Conservation (phyloP, 2,329 filamentous ascomycete genomes). For the Pseudogymnoascus sp. region DNA sequence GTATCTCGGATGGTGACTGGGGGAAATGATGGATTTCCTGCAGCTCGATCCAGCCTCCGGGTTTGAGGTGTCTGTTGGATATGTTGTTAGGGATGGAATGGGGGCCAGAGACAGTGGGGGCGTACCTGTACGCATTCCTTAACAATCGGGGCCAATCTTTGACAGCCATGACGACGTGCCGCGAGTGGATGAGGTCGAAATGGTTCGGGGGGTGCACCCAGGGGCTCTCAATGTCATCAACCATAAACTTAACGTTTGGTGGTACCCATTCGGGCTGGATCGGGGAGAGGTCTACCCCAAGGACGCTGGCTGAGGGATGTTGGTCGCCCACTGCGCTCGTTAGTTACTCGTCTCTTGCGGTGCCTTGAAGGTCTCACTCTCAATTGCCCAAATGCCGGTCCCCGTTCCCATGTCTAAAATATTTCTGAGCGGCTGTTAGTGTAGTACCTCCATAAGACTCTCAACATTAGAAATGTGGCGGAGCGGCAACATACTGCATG, state of each 20-base stretch:
- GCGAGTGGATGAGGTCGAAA: slow-evolving; percentile 55
- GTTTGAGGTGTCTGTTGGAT: slow-evolving; percentile 38
- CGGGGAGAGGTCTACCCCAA: slow-evolving; percentile 32
- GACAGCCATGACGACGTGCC: slow-evolving; percentile 48
- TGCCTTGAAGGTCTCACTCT: slow-evolving; percentile 28
- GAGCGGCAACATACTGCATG: slow-evolving; percentile 46
- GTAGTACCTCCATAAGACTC: neutral
- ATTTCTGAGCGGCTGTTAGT: slow-evolving; percentile 27
- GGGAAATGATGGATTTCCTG: slow-evolving; percentile 47
- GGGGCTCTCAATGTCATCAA: slow-evolving; percentile 49
- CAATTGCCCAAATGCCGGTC: slow-evolving; percentile 52
- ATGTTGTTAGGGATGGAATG: slow-evolving; percentile 9
- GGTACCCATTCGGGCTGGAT: slow-evolving; percentile 40
- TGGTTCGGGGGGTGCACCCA: slow-evolving; percentile 47
- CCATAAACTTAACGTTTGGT: slow-evolving; percentile 46
- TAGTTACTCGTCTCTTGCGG: neutral
- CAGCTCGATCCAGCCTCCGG: slow-evolving; percentile 47
- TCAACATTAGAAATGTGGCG: slow-evolving; percentile 28
- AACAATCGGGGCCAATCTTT: slow-evolving; percentile 47
- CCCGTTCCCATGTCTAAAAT: slow-evolving; percentile 52
- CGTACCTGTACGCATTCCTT: slow-evolving; percentile 38
- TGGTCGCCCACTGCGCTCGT: slow-evolving; percentile 14
- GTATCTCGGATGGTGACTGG: slow-evolving; percentile 33
- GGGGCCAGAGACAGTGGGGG: neutral
- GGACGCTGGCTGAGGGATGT: slow-evolving; percentile 19